Conservation (phyloP, 2,329 filamentous ascomycete species). For the Dactylellina drechsleri region DNA sequence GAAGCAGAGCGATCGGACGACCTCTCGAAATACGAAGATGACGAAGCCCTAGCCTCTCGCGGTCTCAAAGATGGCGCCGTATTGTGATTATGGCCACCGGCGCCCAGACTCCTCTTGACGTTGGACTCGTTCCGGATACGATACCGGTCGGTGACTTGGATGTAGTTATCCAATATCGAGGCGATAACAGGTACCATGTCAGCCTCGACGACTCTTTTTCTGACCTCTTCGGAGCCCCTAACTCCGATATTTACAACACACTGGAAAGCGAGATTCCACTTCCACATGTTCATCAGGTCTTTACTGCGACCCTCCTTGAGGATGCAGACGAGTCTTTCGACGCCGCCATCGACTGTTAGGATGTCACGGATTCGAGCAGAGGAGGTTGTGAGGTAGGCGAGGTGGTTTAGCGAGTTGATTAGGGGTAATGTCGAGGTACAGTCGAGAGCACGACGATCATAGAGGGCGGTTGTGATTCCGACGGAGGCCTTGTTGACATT, state of each 20-base stretch:
- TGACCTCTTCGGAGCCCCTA: constrained; percentile 89
- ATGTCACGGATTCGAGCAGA: constrained; percentile 98
- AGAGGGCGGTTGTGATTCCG: constrained; percentile 97
- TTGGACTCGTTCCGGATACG: constrained; percentile 86
- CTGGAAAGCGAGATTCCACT: constrained; percentile 99
- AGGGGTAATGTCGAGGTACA: constrained; percentile 97
- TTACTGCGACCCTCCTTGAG: constrained; percentile 96
- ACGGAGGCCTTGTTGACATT: constrained; percentile 99
- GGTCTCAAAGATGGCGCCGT: constrained; percentile 61
- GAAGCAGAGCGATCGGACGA: constrained; percentile 62
- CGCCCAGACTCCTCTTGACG: constrained; percentile 69
- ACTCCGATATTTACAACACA: constrained; percentile 99
- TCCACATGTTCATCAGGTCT: constrained; percentile 99
- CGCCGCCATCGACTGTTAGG: constrained; percentile 96
- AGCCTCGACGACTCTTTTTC: constrained; percentile 94
- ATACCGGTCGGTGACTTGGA: constrained; percentile 92
- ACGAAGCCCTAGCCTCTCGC: constrained; percentile 61
- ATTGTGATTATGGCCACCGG: constrained; percentile 59
- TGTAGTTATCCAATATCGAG: constrained; percentile 97
- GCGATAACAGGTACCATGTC: constrained; percentile 99
- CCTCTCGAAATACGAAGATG: constrained; percentile 61
- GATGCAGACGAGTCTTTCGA: constrained; percentile 95
- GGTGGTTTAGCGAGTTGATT: constrained; percentile 98
- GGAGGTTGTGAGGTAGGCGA: constrained; percentile 97
- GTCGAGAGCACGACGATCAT: constrained; percentile 95